Conservation (phyloP, 75 land plant genomes). For the Pinus tabuliformis region DNA sequence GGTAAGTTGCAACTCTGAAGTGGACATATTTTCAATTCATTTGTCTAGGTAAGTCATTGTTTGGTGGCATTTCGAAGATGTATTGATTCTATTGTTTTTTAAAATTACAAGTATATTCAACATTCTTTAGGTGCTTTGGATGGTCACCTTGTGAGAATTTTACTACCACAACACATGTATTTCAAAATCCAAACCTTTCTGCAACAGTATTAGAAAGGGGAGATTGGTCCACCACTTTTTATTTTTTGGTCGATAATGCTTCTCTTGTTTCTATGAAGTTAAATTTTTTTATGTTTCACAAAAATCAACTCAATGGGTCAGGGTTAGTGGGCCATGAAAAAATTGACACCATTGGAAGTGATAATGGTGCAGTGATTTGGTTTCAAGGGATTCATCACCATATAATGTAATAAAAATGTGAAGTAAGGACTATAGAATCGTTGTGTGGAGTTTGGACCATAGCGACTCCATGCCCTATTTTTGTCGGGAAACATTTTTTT, state of each 20-base stretch:
- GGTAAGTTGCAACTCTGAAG: neutral
- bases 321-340: conserved; percentile 12
- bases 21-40: neutral
- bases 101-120: conserved; percentile 78
- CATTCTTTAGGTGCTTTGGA: conserved; percentile 92
- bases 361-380: conserved; percentile 52
- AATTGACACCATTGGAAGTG: conserved; percentile 26
- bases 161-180: conserved; percentile 94
- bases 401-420: conserved; percentile 98
- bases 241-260: conserved; percentile 96
- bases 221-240: conserved; percentile 92
- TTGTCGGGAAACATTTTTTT: conserved; percentile 97
- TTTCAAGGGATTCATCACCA: conserved; percentile 34
- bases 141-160: conserved; percentile 99
- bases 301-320: conserved; percentile 30
- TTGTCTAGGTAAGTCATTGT: neutral
- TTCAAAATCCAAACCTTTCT: conserved; percentile 93
- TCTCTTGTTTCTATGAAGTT: conserved; percentile 94
- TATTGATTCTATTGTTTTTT: neutral
- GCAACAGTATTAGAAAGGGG: conserved; percentile 98
- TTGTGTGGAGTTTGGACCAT: conserved; percentile 99
- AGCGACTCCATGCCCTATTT: conserved; percentile 89
- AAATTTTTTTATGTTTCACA: conserved; percentile 91
- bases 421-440: conserved; percentile 92
- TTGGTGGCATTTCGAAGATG: neutral